Conservation (phyloP, 208 protist genomes). For the Trypanosoma lewisi region DNA sequence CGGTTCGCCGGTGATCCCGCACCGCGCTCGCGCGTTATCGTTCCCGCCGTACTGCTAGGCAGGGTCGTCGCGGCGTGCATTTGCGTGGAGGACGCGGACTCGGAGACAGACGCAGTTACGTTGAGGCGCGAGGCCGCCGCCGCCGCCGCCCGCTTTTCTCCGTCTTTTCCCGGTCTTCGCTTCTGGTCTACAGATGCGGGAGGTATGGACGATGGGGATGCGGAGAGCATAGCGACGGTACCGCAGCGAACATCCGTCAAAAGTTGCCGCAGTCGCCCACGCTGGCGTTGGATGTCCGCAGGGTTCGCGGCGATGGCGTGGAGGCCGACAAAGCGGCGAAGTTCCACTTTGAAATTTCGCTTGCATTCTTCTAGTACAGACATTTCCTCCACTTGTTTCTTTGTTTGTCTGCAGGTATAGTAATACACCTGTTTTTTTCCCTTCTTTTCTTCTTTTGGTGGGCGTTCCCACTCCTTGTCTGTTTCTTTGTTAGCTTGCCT, state of each 20-base stretch:
- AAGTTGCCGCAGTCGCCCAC: slow-evolving; percentile 11
- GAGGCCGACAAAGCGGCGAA: slow-evolving; percentile 9
- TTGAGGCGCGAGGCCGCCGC: background rate
- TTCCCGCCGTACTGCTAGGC: background rate
- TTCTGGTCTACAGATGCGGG: background rate
- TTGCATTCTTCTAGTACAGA: slow-evolving; percentile 17
- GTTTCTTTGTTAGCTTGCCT: background rate
- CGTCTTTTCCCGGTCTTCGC: background rate
- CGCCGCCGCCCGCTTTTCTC: background rate
- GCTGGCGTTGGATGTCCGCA: slow-evolving; percentile 13
- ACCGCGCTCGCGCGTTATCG: background rate
- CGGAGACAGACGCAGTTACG: background rate
- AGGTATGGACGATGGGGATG: background rate
- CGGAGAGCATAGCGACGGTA: background rate
- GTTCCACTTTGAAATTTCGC: slow-evolving; percentile 10
- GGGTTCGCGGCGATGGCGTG: background rate
- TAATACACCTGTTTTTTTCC: background rate
- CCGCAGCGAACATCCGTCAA: slow-evolving; percentile 14
- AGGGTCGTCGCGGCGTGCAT: background rate
- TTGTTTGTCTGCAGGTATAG: background rate
- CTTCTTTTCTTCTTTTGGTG: background rate
- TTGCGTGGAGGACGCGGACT: background rate
- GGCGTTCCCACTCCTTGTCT: background rate
- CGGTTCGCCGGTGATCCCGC: background rate
- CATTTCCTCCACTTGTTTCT: slow-evolving; percentile 1